phyloP scores from a whole-genome alignment of 305 asterid genomes.

The Withania somnifera region DNA sequence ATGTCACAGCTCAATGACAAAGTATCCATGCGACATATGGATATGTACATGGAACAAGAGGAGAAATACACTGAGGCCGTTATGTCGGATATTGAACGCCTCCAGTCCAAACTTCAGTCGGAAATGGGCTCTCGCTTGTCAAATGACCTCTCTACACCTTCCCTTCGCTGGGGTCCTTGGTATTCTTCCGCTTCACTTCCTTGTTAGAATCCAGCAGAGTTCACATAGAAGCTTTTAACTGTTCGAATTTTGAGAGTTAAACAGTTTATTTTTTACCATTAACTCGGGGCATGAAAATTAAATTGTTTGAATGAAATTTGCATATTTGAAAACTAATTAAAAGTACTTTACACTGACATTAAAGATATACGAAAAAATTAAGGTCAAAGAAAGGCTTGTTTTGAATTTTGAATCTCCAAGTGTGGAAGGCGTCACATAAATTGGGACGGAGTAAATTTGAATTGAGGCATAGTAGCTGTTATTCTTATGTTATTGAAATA shows the following conservation, averaged over 20 bases:
- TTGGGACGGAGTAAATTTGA: neutral
- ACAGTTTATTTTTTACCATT: too few relatives aligned
- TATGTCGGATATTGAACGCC: constrained; percentile 65
- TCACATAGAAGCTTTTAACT: too few relatives aligned
- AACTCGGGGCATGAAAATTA: too few relatives aligned
- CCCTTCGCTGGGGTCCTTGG: constrained; percentile 95
- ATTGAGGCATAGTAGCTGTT: neutral
- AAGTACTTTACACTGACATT: too few relatives aligned
- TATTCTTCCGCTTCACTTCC: constrained; percentile 15
- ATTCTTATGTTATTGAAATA: neutral
- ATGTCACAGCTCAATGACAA: constrained; percentile 78
- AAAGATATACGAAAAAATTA: too few relatives aligned
- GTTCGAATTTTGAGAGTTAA: too few relatives aligned
- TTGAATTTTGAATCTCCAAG: too few relatives aligned
- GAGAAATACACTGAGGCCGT: constrained; percentile 94
- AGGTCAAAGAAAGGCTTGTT: too few relatives aligned
- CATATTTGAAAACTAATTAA: too few relatives aligned
- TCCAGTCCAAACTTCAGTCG: constrained; percentile 73
- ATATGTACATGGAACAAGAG: constrained; percentile 93
- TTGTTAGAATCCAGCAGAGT: neutral
- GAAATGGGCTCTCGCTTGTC: constrained; percentile 83
- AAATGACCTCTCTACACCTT: constrained; percentile 75
- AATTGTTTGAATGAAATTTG: too few relatives aligned
- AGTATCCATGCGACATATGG: constrained; percentile 98
- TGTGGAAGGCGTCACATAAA: too few relatives aligned